phyloP scores from a whole-genome alignment of 306 rosid species.

The Corylus americana region DNA sequence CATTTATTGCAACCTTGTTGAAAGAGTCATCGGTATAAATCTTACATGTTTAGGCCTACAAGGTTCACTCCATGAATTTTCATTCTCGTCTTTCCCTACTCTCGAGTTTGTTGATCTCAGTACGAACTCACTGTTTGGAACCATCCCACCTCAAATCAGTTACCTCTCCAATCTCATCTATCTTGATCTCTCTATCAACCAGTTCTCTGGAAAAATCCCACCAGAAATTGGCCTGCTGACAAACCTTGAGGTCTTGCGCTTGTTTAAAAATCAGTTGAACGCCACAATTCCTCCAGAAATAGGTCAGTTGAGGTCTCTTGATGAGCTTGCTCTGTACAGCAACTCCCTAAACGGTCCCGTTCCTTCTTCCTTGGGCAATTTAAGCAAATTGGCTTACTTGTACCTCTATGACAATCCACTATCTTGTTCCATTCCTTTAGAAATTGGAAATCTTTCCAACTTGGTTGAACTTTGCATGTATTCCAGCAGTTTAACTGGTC shows the following conservation, averaged over 20 bases:
- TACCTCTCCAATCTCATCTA: slow-evolving; percentile 26
- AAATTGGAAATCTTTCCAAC: slow-evolving; percentile 1
- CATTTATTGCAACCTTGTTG: slow-evolving; percentile 27
- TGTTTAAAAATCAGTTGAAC: slow-evolving; percentile 6
- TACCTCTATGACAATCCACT: not conserved
- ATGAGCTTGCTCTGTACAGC: not conserved
- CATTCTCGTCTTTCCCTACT: slow-evolving; percentile 27
- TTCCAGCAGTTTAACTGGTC: not conserved
- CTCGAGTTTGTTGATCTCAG: slow-evolving; percentile 33
- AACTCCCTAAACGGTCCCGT: not conserved
- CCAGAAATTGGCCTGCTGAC: slow-evolving; percentile 13
- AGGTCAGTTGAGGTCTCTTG: slow-evolving; percentile 6
- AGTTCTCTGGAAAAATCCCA: slow-evolving; percentile 32
- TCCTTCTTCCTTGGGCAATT: slow-evolving; percentile 11
- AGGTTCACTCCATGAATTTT: slow-evolving; percentile 39
- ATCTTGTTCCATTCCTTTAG: not conserved
- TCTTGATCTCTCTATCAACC: slow-evolving; percentile 34
- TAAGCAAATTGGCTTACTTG: not conserved
- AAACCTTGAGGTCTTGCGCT: slow-evolving; percentile 3
- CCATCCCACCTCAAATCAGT: slow-evolving; percentile 35
- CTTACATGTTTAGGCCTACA: slow-evolving; percentile 22
- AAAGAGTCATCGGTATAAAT: slow-evolving; percentile 27
- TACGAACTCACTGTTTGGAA: slow-evolving; percentile 27
- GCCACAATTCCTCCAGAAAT: slow-evolving; percentile 29
- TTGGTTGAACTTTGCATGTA: not conserved